Evolutionary conservation across 2,329 filamentous ascomycete species (phyloP), one percentile per base, ranked within the genome.

Genomic region (Nothophoma quercina): DNA sequence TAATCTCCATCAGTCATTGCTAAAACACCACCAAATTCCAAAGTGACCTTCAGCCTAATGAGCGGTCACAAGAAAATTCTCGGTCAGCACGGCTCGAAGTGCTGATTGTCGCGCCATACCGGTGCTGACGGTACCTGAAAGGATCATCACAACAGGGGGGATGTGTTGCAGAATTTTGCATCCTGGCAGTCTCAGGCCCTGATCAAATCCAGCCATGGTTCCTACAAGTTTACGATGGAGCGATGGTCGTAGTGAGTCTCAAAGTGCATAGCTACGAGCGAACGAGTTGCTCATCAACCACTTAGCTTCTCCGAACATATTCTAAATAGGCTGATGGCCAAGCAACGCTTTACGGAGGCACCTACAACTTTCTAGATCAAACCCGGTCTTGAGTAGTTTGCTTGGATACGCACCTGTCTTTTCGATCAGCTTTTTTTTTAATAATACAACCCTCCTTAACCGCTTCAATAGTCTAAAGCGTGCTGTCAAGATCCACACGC

Each of bases 401-500:
- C 39, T 18, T 16, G 18, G 23, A 45, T 18, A 15, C 42, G 46
- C 7, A 51, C 35, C 15, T 46, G 51, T n/a, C 10, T 33, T n/a
- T 26, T 58, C 2, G 46, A 55, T 10, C 51, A 58, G n/a, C 49
- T 36, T 3, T 48, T 51, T 36, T 3, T 48, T 58, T 8, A 55
- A 38, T 8, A 43, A 55, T 23, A 42, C 34, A 5, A 58, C 42
- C 8, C 0, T 55, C 19, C 13, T 19, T 9, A 55, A 55, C 18
- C 38, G 46, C 18, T 29, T 60, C 1, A n/a, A n/a, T 1, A 18
- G 25, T 13, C 47, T 60, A 2, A 60, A 60, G 46, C 19, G 42
- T 18, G 42, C 23, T 5, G 45, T 58, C n/a, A 55, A 48, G 35
- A 21, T 49, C 15, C 30, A 34, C 23, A 58, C 45, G 19, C 12